Evolutionary conservation across 345 rosid genomes (phyloP).

Genomic region (Brassica cretica): DNA sequence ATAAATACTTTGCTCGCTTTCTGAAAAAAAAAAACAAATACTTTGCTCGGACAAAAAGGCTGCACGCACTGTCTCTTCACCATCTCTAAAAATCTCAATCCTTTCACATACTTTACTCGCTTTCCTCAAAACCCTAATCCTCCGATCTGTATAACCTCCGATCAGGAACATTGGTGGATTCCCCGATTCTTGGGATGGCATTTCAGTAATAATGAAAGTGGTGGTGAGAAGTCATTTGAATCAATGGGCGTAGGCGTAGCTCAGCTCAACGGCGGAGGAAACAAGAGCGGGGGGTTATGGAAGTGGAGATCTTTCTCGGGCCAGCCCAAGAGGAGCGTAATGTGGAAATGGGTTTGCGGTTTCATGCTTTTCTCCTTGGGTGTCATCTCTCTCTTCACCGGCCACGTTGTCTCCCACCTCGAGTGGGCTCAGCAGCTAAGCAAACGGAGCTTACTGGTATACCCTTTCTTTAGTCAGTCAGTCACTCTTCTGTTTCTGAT

Average conservation of each 20-base stretch:
- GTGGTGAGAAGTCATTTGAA: conserved; percentile 12
- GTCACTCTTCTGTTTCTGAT: neutral
- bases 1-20: neutral
- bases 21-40: neutral
- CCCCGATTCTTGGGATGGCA: conserved; percentile 37
- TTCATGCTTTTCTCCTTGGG: conserved; percentile 85
- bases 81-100: conserved; percentile 15
- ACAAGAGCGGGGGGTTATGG: conserved; percentile 41
- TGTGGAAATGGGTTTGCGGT: conserved; percentile 77
- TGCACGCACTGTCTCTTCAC: conserved; percentile 10
- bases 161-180: conserved; percentile 1
- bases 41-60: conserved; percentile 26
- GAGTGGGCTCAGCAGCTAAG: conserved; percentile 89
- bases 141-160: neutral
- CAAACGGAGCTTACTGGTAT: conserved; percentile 64
- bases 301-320: conserved; percentile 50
- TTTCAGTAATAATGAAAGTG: conserved; percentile 46
- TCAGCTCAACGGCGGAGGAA: too few species aligned
- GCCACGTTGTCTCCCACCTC: conserved; percentile 91
- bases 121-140: neutral
- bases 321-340: conserved; percentile 49
- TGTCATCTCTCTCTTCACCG: conserved; percentile 85
- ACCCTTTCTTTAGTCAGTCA: neutral
- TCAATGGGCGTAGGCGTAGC: conserved; percentile 63
- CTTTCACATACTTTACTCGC: neutral